These are phyloP conservation scores for Phaeosphaeria sp. DNA, from an alignment of 2,329 filamentous ascomycete genomes.

Conservation along the genomic window DNA sequence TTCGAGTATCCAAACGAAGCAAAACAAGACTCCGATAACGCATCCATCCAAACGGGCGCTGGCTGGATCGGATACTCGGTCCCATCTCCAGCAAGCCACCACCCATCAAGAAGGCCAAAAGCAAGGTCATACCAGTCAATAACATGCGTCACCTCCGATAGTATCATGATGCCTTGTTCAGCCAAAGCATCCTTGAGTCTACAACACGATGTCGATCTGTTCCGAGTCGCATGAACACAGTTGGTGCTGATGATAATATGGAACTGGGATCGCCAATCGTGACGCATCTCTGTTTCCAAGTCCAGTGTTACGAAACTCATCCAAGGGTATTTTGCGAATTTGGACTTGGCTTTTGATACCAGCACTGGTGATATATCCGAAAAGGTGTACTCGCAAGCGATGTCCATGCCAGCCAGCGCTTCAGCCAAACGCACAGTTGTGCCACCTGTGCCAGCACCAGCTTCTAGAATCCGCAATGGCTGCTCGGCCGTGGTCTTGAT, in stretches of 20 bases:
- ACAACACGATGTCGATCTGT: slow-evolving; percentile 4
- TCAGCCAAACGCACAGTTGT: slow-evolving; percentile 2
- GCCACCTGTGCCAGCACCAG: neutral
- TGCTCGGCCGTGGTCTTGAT: neutral
- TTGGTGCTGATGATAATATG: slow-evolving; percentile 24
- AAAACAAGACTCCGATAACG: slow-evolving; percentile 2
- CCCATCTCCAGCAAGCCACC: slow-evolving; percentile 27
- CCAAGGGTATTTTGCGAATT: slow-evolving; percentile 32
- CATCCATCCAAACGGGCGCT: slow-evolving; percentile 10
- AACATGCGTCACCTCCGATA: slow-evolving; percentile 20
- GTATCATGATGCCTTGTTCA: slow-evolving; percentile 15
- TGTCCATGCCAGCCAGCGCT: slow-evolving; percentile 4
- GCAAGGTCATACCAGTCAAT: slow-evolving; percentile 25
- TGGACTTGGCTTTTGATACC: slow-evolving; percentile 40
- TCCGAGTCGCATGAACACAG: slow-evolving; percentile 29
- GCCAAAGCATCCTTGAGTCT: slow-evolving; percentile 15
- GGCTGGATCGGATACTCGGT: slow-evolving; percentile 9
- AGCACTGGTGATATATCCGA: slow-evolving; percentile 49
- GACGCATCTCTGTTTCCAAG: slow-evolving; percentile 20
- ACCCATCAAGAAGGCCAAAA: slow-evolving; percentile 31
- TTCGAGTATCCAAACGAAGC: slow-evolving; percentile 10
- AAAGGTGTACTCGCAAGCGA: slow-evolving; percentile 47
- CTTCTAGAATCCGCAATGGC: neutral
- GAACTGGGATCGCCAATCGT: slow-evolving; percentile 7
- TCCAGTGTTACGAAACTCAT: slow-evolving; percentile 44